phyloP scores from a whole-genome alignment of 352 stramenopile genomes.

The Pythium folliculosum region DNA sequence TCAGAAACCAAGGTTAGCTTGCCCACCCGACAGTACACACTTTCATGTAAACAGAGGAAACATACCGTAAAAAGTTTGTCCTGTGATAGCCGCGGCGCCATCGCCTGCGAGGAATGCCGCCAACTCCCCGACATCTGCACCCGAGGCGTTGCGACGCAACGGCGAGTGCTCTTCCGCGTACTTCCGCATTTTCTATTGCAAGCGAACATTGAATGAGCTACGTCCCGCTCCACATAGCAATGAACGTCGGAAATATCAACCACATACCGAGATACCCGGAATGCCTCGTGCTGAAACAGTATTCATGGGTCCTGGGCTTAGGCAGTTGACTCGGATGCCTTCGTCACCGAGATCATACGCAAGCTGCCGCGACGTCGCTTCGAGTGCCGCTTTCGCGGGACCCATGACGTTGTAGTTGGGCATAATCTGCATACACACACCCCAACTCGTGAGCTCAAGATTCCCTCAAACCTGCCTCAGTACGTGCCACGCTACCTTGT shows the following conservation, averaged over 20 bases:
- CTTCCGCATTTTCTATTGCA: conserved; percentile 72
- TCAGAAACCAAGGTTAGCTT: conserved; percentile 9
- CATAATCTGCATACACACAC: conserved; percentile 49
- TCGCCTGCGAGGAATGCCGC: conserved; percentile 83
- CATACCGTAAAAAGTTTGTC: conserved; percentile 89
- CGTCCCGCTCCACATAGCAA: not conserved
- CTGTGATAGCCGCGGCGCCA: conserved; percentile 75
- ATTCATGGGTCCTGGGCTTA: conserved; percentile 90
- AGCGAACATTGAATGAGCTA: not conserved
- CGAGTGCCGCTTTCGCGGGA: conserved; percentile 88
- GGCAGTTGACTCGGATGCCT: conserved; percentile 88
- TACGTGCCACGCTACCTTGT: conserved; percentile 32
- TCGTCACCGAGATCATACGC: conserved; percentile 77
- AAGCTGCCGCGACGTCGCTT: conserved; percentile 80
- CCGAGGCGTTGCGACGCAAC: conserved; percentile 70
- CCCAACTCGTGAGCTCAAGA: not conserved
- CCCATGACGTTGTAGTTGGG: conserved; percentile 94
- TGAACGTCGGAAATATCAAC: no score
- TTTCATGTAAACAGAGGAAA: not conserved
- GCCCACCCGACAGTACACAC: no score
- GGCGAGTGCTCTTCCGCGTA: conserved; percentile 67
- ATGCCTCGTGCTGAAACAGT: conserved; percentile 92
- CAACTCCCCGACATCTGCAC: conserved; percentile 75
- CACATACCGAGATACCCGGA: conserved; percentile 71
- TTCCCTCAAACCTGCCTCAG: not conserved